A percentile compares a stretch with the other conserved stretches of the same genome.
Evolutionary conservation across 140 eudicot species (phyloP).

Genomic region (Ambrosia hybrid): DNA sequence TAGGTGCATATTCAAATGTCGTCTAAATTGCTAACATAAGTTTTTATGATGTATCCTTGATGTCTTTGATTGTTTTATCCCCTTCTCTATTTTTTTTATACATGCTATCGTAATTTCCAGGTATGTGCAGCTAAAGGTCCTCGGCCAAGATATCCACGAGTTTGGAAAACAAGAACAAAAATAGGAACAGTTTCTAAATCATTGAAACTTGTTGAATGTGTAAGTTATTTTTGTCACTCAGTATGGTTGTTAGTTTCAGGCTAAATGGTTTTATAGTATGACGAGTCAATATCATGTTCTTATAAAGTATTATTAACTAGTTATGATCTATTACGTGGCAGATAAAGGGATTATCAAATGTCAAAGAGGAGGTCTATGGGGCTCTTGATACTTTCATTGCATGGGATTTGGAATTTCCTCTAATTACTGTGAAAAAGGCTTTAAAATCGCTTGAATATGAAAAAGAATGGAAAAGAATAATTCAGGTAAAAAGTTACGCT

Average conservation of each 20-base stretch:
- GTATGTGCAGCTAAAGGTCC: constrained; percentile 97
- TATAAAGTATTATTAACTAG: background rate
- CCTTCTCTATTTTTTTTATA: background rate
- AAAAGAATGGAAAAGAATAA: constrained; percentile 85
- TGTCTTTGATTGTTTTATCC: constrained; percentile 1
- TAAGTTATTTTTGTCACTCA: constrained; percentile 38
- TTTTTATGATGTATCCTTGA: constrained; percentile 2
- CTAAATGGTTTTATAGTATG: constrained; percentile 5
- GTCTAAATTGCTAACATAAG: background rate
- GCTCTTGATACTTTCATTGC: constrained; percentile 96
- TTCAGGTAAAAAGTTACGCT: constrained; percentile 58
- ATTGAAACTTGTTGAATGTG: constrained; percentile 81
- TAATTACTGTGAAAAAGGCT: constrained; percentile 85
- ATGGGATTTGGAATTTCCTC: constrained; percentile 93
- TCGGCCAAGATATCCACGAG: constrained; percentile 95
- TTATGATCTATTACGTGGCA: constrained; percentile 27
- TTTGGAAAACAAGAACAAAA: constrained; percentile 74
- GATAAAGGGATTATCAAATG: constrained; percentile 88
- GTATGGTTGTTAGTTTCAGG: constrained; percentile 13
- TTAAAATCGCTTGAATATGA: constrained; percentile 70
- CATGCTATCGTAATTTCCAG: constrained; percentile 38
- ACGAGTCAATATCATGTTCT: background rate
- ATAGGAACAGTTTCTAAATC: constrained; percentile 91
- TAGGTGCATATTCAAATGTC: background rate
- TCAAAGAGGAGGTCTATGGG: constrained; percentile 95